Evolutionary conservation across 148 eudicot genomes (phyloP).

Genomic region (Amaranthus hypochondriacus): DNA sequence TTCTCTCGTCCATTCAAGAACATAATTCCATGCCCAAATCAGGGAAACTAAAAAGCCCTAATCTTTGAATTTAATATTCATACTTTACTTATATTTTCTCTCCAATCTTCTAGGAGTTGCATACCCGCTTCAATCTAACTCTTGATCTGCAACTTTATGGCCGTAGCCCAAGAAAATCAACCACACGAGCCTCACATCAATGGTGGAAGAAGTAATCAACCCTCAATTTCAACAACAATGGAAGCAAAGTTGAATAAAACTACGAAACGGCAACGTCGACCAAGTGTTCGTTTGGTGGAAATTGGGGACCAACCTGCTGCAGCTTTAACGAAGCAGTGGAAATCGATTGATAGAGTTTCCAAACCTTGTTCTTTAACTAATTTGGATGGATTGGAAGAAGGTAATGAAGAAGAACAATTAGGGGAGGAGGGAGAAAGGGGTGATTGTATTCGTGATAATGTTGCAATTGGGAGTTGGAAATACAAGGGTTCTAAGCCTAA

Average conservation of each 20-base stretch:
- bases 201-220: conserved; percentile 11
- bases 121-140: too few relatives aligned
- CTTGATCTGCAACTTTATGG: neutral
- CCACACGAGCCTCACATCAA: conserved; percentile 19
- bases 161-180: conserved; percentile 12
- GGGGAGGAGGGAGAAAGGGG: conserved; percentile 16
- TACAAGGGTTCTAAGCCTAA: conserved; percentile 31
- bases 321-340: conserved; percentile 22
- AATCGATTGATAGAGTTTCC: conserved; percentile 17
- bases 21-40: too few relatives aligned
- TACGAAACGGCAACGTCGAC: conserved; percentile 40
- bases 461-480: conserved; percentile 33
- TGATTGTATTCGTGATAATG: conserved; percentile 19
- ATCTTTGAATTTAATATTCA: too few relatives aligned
- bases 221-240: neutral
- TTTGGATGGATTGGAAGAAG: conserved; percentile 5
- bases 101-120: too few relatives aligned
- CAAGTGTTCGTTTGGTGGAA: conserved; percentile 42
- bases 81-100: too few relatives aligned
- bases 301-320: conserved; percentile 38
- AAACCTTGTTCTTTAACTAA: conserved; percentile 24
- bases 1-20: too few relatives aligned
- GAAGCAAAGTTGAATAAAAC: conserved; percentile 5
- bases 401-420: conserved; percentile 5
- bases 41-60: too few relatives aligned